These are phyloP conservation scores for Fraxinus floribunda DNA, from an alignment of 305 asterid species.

Conservation along the genomic window DNA sequence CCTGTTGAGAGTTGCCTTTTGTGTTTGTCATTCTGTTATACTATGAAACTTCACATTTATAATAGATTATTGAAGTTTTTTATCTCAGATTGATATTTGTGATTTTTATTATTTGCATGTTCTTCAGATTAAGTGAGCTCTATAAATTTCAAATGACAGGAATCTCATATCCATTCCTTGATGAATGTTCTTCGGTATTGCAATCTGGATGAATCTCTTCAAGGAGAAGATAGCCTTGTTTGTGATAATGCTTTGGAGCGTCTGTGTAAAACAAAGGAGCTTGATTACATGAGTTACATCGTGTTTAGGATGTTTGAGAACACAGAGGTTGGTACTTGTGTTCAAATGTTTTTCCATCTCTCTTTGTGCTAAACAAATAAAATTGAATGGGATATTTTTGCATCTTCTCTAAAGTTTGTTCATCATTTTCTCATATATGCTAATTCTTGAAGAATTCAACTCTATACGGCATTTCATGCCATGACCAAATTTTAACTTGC, in stretches of 20 bases:
- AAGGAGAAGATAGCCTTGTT: constrained; percentile 81
- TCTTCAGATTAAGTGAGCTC: constrained; percentile 3
- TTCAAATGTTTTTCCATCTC: constrained; percentile 13
- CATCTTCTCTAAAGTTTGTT: not conserved
- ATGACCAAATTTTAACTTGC: not conserved
- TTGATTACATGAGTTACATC: constrained; percentile 94
- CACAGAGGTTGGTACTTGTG: constrained; percentile 66
- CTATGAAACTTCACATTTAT: not conserved
- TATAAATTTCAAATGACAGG: constrained; percentile 46
- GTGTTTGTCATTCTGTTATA: not conserved
- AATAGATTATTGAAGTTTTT: not conserved
- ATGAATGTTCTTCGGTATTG: constrained; percentile 99
- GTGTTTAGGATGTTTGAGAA: constrained; percentile 91
- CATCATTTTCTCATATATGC: not conserved
- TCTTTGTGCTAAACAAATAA: not conserved
- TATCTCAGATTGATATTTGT: not conserved
- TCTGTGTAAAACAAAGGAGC: constrained; percentile 75
- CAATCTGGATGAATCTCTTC: constrained; percentile 90
- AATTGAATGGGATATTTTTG: not conserved
- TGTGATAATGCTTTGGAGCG: constrained; percentile 85
- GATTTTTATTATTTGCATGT: not conserved
- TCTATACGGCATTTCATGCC: not conserved
- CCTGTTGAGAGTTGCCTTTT: constrained; percentile 5
- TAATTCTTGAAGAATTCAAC: not conserved
- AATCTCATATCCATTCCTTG: constrained; percentile 94